A percentile compares a stretch with the other conserved stretches of the same genome.
Evolutionary conservation across 371 early-diverging fungal species (phyloP).

Genomic region (Smittium culicis): DNA sequence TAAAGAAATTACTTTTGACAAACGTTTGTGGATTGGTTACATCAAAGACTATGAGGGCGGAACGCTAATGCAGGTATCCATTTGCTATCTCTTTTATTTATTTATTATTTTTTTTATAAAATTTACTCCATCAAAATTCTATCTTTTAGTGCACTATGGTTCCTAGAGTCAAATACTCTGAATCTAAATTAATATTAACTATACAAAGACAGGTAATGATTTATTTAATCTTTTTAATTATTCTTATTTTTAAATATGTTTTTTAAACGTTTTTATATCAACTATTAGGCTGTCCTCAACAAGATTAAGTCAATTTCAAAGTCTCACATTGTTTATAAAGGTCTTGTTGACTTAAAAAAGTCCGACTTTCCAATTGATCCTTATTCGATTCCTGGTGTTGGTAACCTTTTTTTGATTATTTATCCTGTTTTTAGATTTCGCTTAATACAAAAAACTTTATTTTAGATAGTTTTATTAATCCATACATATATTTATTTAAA

Average conservation of each 20-base stretch:
- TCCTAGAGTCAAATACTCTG: slow-evolving; percentile 42
- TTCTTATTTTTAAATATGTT: slow-evolving; percentile 1
- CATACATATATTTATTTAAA: slow-evolving; percentile 7
- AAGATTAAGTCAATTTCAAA: slow-evolving; percentile 59
- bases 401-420: slow-evolving; percentile 33
- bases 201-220: slow-evolving; percentile 27
- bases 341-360: slow-evolving; percentile 52
- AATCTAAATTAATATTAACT: slow-evolving; percentile 29
- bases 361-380: slow-evolving; percentile 28
- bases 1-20: slow-evolving; percentile 83
- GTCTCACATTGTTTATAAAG: slow-evolving; percentile 65
- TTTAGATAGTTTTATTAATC: neutral
- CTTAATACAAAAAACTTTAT: neutral
- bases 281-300: slow-evolving; percentile 53
- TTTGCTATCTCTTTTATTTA: neutral
- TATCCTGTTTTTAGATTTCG: too few species aligned
- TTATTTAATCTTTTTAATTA: neutral
- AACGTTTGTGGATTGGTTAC: slow-evolving; percentile 90
- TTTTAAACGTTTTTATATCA: slow-evolving; percentile 7
- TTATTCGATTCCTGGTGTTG: slow-evolving; percentile 49
- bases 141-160: slow-evolving; percentile 45
- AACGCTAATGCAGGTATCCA: slow-evolving; percentile 87
- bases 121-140: neutral
- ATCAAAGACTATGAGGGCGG: slow-evolving; percentile 99
- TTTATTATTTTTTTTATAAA: neutral